Conservation (phyloP, 257 asterid genomes). For the Perilla frutescens region DNA sequence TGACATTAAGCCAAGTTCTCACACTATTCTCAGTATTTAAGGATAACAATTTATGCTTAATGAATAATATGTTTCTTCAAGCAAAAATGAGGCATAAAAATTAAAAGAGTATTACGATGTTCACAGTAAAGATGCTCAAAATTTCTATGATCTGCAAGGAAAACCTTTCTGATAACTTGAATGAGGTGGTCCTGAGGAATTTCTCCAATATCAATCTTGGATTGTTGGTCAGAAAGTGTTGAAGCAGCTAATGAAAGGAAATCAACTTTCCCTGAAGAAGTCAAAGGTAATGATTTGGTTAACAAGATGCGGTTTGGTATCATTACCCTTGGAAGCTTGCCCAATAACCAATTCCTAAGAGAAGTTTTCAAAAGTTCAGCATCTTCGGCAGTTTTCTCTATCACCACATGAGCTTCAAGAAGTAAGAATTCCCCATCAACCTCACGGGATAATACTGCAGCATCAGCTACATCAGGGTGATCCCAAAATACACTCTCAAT, state of each 20-base stretch:
- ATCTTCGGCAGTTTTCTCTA: constrained; percentile 46
- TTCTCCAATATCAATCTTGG: constrained; percentile 42
- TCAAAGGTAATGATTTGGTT: constrained; percentile 65
- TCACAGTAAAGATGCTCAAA: constrained; percentile 16
- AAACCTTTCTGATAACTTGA: constrained; percentile 71
- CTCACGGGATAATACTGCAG: constrained; percentile 72
- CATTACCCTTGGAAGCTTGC: constrained; percentile 74
- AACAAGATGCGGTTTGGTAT: constrained; percentile 66
- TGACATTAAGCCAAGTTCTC: neutral
- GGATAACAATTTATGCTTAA: constrained; percentile 6
- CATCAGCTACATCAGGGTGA: constrained; percentile 75
- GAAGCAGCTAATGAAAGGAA: constrained; percentile 63
- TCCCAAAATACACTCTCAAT: constrained; percentile 69
- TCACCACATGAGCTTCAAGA: constrained; percentile 80
- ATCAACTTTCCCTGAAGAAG: constrained; percentile 91
- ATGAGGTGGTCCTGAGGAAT: constrained; percentile 55
- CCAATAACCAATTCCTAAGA: constrained; percentile 64
- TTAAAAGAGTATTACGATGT: constrained; percentile 2
- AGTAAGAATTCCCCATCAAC: constrained; percentile 55
- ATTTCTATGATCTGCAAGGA: constrained; percentile 9
- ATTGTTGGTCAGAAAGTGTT: constrained; percentile 40
- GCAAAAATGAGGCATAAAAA: neutral
- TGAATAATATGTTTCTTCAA: neutral
- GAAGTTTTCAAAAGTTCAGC: constrained; percentile 50
- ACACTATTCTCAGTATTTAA: constrained; percentile 3